phyloP scores from a whole-genome alignment of 2,329 filamentous ascomycete species.

The Trichoderma lentiforme region DNA sequence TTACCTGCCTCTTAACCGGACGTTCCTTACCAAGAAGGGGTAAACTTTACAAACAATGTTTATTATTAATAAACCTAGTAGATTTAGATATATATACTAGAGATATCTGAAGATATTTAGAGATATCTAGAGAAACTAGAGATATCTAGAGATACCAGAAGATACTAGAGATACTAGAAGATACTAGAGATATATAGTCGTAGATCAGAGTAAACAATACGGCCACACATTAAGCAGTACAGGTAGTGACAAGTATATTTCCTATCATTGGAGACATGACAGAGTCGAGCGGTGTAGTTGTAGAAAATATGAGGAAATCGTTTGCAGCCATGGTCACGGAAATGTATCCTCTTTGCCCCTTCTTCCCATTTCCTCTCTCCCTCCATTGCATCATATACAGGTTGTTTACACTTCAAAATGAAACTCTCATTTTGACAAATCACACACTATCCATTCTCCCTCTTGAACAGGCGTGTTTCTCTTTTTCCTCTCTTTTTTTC shows the following conservation, averaged over 20 bases:
- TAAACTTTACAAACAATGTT: background rate
- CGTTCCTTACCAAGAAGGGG: background rate
- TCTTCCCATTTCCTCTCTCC: background rate
- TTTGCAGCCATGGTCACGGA: conserved; percentile 1
- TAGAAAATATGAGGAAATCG: conserved; percentile 16
- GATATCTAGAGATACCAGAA: too few species aligned
- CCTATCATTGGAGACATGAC: conserved; percentile 9
- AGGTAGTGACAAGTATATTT: conserved; percentile 8
- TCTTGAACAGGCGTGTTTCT: background rate
- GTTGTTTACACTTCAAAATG: conserved; percentile 17
- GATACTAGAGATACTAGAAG: too few species aligned
- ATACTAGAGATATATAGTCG: background rate
- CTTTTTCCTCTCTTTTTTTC: background rate
- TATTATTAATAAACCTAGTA: background rate
- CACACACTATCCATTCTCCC: background rate
- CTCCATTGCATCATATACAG: conserved; percentile 16
- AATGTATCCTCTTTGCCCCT: background rate
- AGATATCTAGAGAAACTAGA: too few species aligned
- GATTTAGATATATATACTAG: background rate
- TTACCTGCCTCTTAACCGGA: background rate
- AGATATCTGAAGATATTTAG: too few species aligned
- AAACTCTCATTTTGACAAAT: conserved; percentile 1
- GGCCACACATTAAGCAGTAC: background rate
- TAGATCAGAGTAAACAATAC: background rate
- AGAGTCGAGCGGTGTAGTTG: conserved; percentile 19